phyloP scores from a whole-genome alignment of 495 filamentous ascomycete genomes.

The Hypoxylon subgilvum region DNA sequence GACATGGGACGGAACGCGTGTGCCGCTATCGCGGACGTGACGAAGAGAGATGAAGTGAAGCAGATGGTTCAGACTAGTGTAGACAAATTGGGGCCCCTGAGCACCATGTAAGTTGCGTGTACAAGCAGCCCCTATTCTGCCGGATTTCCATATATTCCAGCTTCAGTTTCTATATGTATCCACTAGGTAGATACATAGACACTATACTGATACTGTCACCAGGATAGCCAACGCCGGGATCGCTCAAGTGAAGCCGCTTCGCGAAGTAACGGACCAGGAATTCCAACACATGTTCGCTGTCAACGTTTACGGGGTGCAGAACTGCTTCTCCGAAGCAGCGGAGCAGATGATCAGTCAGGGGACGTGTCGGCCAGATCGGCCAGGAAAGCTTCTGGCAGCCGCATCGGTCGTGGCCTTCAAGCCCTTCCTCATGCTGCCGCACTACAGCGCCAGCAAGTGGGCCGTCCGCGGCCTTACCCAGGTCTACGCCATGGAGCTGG shows the following conservation, averaged over 20 bases:
- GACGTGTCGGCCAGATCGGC: constrained; percentile 23
- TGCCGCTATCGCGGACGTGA: constrained; percentile 61
- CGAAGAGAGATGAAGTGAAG: constrained; percentile 55
- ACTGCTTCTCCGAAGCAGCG: constrained; percentile 61
- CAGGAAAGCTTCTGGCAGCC: constrained; percentile 62
- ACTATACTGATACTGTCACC: not conserved
- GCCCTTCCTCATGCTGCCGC: constrained; percentile 56
- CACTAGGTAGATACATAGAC: not conserved
- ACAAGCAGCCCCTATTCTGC: not conserved
- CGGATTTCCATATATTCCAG: not conserved
- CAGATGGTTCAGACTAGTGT: constrained; percentile 56
- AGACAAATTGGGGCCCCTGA: constrained; percentile 57
- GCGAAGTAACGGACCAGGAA: constrained; percentile 59
- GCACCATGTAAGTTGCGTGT: constrained; percentile 56
- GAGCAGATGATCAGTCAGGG: constrained; percentile 61
- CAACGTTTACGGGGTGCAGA: constrained; percentile 64
- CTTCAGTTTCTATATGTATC: too few species aligned
- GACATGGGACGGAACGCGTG: constrained; percentile 51
- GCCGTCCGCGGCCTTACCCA: constrained; percentile 66
- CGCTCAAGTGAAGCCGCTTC: constrained; percentile 57
- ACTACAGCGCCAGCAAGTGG: constrained; percentile 66
- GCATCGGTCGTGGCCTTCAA: constrained; percentile 64
- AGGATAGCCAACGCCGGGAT: constrained; percentile 66
- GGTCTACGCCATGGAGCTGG: constrained; percentile 64
- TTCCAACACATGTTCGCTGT: constrained; percentile 57